Evolutionary conservation across 2,329 filamentous ascomycete genomes (phyloP).

Genomic region (Aspergillus luchuensis): DNA sequence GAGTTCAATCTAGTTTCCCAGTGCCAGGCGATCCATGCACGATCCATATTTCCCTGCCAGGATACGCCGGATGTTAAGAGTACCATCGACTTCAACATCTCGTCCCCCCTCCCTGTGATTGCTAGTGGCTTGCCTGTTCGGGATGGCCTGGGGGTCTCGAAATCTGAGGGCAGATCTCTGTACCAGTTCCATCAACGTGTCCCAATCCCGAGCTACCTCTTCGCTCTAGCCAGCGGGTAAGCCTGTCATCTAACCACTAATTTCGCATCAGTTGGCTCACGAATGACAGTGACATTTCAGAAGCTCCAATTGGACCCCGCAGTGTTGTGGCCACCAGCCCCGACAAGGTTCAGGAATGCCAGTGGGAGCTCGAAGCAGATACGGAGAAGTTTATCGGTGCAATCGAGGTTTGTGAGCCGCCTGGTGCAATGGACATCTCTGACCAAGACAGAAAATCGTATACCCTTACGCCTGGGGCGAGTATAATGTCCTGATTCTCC

Average conservation of each 20-base stretch:
- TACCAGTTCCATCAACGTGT: constrained; percentile 89
- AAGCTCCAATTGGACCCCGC: constrained; percentile 81
- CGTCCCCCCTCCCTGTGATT: constrained; percentile 84
- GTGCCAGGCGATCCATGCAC: constrained; percentile 93
- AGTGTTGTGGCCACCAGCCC: constrained; percentile 85
- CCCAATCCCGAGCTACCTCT: constrained; percentile 91
- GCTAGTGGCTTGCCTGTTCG: constrained; percentile 74
- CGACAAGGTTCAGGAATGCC: constrained; percentile 78
- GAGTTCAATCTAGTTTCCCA: constrained; percentile 66
- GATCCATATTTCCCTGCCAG: constrained; percentile 93
- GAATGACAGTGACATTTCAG: constrained; percentile 71
- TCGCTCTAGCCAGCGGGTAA: constrained; percentile 74
- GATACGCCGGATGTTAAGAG: constrained; percentile 97
- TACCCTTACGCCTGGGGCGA: constrained; percentile 92
- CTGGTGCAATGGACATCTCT: constrained; percentile 9
- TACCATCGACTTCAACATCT: constrained; percentile 87
- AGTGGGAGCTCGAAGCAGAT: constrained; percentile 88
- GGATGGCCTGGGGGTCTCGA: constrained; percentile 55
- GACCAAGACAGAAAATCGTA: constrained; percentile 56
- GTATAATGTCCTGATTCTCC: constrained; percentile 90
- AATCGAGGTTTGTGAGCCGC: constrained; percentile 63
- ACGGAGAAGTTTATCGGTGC: constrained; percentile 90
- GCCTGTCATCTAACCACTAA: constrained; percentile 11
- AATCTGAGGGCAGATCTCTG: constrained; percentile 55
- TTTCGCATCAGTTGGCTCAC: constrained; percentile 2